A percentile compares a stretch with the other conserved stretches of the same genome.
These are phyloP conservation scores for Capsella bursapastoris DNA, from an alignment of 345 rosid genomes.

Conservation along the genomic window DNA sequence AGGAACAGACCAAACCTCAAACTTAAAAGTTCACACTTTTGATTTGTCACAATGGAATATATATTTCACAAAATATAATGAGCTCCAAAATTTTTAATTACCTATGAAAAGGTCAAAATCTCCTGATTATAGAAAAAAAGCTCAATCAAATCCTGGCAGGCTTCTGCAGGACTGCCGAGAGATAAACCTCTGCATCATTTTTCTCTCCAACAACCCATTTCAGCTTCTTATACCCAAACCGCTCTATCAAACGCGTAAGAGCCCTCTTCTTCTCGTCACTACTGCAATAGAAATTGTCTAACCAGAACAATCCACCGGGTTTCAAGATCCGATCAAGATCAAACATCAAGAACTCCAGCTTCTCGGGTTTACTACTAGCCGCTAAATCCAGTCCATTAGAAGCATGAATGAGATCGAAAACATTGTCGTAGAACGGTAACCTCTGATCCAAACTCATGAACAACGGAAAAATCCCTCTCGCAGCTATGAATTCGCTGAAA, in stretches of 20 bases:
- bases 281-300: slow-evolving; percentile 65
- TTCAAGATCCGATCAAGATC: slow-evolving; percentile 79
- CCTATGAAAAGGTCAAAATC: slow-evolving; percentile 6
- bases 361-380: slow-evolving; percentile 59
- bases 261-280: slow-evolving; percentile 66
- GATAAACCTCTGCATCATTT: slow-evolving; percentile 59
- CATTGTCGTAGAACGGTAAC: slow-evolving; percentile 80
- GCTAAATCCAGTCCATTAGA: slow-evolving; percentile 54
- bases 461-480: slow-evolving; percentile 66
- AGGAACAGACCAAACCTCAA: not conserved
- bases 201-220: slow-evolving; percentile 65
- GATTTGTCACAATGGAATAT: too few species aligned
- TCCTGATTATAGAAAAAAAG: not conserved
- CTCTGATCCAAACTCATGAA: slow-evolving; percentile 68
- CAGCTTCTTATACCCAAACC: slow-evolving; percentile 75
- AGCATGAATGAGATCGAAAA: slow-evolving; percentile 70
- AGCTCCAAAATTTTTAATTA: not conserved
- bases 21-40: too few species aligned
- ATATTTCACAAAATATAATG: not conserved
- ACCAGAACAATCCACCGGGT: slow-evolving; percentile 81
- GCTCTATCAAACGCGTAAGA: slow-evolving; percentile 71
- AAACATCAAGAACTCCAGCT: slow-evolving; percentile 69
- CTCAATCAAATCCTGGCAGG: slow-evolving; percentile 55
- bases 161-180: slow-evolving; percentile 73
- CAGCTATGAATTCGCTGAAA: slow-evolving; percentile 69